Evolutionary conservation across 1,284 basidiomycete species (phyloP).

Genomic region (Ustilago bromivora): DNA sequence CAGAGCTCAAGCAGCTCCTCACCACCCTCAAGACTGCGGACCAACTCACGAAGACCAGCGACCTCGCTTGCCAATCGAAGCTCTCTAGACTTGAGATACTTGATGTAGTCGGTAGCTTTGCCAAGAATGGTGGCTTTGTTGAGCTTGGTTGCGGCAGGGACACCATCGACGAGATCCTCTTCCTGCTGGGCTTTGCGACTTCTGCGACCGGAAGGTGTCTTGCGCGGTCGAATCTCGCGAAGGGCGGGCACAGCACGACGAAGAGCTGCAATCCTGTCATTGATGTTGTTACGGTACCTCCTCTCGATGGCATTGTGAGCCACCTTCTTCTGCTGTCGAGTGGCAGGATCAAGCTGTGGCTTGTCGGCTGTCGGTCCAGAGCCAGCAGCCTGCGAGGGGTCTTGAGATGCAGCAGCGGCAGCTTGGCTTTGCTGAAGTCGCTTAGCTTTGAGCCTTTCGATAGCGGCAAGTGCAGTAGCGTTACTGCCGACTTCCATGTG

Average conservation of each 20-base stretch:
- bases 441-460: slow-evolving; percentile 55
- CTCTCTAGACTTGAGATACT: slow-evolving; percentile 65
- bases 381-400: neutral
- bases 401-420: slow-evolving; percentile 32
- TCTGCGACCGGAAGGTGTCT: slow-evolving; percentile 51
- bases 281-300: slow-evolving; percentile 68
- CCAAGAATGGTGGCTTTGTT: slow-evolving; percentile 68
- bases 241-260: slow-evolving; percentile 85
- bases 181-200: slow-evolving; percentile 59
- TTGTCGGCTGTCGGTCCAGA: slow-evolving; percentile 25
- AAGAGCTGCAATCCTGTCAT: slow-evolving; percentile 67
- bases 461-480: slow-evolving; percentile 56
- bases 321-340: slow-evolving; percentile 59
- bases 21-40: slow-evolving; percentile 64
- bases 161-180: slow-evolving; percentile 66
- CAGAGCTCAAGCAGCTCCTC: slow-evolving; percentile 66
- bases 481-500: slow-evolving; percentile 62
- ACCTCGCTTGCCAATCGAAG: slow-evolving; percentile 61
- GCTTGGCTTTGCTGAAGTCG: slow-evolving; percentile 41
- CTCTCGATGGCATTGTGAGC: slow-evolving; percentile 68
- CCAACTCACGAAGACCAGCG: slow-evolving; percentile 58
- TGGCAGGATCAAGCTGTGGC: slow-evolving; percentile 32
- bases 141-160: slow-evolving; percentile 67
- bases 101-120: slow-evolving; percentile 69
- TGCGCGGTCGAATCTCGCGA: slow-evolving; percentile 68